A percentile compares a stretch with the other conserved stretches of the same genome.
phyloP scores from a whole-genome alignment of 2,329 filamentous ascomycete genomes.

The Hawksworthiomyces lignivorus region DNA sequence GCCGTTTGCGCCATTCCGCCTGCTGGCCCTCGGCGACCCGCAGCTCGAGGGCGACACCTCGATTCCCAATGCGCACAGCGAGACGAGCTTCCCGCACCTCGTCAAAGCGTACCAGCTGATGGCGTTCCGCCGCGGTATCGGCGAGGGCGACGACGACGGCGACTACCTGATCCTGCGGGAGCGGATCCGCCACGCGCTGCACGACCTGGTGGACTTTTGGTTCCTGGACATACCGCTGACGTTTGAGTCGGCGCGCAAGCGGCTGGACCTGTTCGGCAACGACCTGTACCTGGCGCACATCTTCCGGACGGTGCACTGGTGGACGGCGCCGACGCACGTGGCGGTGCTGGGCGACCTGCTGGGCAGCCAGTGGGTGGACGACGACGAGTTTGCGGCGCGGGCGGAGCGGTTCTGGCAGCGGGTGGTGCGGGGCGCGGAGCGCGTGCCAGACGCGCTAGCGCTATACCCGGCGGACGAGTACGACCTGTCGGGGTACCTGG shows the following conservation, averaged over 20 bases:
- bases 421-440: conserved; percentile 62
- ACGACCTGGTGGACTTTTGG: conserved; percentile 54
- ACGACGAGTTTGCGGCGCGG: conserved; percentile 72
- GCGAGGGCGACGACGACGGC: not conserved
- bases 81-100: conserved; percentile 44
- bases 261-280: conserved; percentile 83
- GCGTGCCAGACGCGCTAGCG: conserved; percentile 52
- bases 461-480: conserved; percentile 41
- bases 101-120: conserved; percentile 38
- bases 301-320: conserved; percentile 77
- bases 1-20: conserved; percentile 64
- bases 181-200: conserved; percentile 44
- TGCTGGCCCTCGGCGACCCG: conserved; percentile 83
- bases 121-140: conserved; percentile 27
- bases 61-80: conserved; percentile 53
- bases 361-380: conserved; percentile 89
- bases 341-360: conserved; percentile 85
- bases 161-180: conserved; percentile 39
- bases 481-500: conserved; percentile 41
- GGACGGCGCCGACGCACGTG: conserved; percentile 76
- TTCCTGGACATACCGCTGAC: conserved; percentile 62
- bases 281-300: conserved; percentile 93
- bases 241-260: conserved; percentile 64
- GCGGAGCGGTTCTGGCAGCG: conserved; percentile 71
- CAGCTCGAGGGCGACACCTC: conserved; percentile 90